Conservation (phyloP, 306 rosid genomes). For the Fragaria vesca region DNA sequence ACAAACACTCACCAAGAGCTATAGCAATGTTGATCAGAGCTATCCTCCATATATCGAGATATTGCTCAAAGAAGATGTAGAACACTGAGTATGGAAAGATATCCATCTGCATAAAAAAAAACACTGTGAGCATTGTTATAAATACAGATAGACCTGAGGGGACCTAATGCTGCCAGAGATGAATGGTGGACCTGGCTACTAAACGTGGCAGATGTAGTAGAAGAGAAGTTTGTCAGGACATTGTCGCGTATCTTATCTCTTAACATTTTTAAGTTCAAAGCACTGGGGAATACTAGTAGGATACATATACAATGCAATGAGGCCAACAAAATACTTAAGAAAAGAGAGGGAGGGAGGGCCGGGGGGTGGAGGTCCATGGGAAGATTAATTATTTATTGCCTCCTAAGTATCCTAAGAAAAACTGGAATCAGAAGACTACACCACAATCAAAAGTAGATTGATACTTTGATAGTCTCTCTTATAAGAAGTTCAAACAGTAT, state of each 20-base stretch:
- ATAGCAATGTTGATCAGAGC: conserved; percentile 69
- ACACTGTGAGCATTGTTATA: conserved; percentile 24
- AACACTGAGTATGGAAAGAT: conserved; percentile 95
- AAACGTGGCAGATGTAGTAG: conserved; percentile 14
- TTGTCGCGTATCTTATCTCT: conserved; percentile 1
- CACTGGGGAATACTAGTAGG: too few relatives aligned
- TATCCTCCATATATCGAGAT: conserved; percentile 80
- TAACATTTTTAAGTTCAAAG: background rate
- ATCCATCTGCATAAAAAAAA: conserved; percentile 77
- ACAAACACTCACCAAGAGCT: conserved; percentile 76
- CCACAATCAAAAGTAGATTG: background rate
- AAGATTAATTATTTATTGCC: background rate
- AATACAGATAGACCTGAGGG: conserved; percentile 22
- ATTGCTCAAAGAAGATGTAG: conserved; percentile 96
- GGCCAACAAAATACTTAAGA: background rate
- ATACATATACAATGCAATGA: background rate
- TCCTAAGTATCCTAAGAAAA: background rate
- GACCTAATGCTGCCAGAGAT: conserved; percentile 18
- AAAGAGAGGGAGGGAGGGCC: too few relatives aligned
- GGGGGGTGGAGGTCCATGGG: background rate
- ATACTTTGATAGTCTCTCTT: background rate
- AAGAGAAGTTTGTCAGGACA: conserved; percentile 16
- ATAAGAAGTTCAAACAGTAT: background rate
- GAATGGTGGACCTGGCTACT: conserved; percentile 15
- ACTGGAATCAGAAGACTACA: conserved; percentile 1